Evolutionary conservation across 2,329 filamentous ascomycete species (phyloP).

Genomic region (Fusarium ramigenum): DNA sequence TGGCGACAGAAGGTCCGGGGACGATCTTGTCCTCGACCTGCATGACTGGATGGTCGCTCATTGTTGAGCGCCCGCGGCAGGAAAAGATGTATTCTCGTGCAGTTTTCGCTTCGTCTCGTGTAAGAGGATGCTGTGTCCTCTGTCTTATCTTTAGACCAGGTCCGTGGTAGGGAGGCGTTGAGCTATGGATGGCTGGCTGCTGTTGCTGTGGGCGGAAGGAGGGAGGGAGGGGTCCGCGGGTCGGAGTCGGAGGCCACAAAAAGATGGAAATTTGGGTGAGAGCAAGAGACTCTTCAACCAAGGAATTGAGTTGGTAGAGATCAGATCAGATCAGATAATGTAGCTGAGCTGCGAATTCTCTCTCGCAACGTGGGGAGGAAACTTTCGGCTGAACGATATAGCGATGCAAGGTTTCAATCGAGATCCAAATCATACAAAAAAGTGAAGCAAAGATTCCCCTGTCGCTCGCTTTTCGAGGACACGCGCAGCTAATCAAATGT

Average conservation of each 20-base stretch:
- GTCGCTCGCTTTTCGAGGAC: constrained; percentile 10
- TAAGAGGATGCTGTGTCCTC: constrained; percentile 22
- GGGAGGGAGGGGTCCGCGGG: constrained; percentile 30
- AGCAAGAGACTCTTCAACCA: background rate
- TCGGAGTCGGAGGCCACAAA: constrained; percentile 31
- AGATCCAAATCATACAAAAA: constrained; percentile 13
- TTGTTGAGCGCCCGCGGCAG: constrained; percentile 26
- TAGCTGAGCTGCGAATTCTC: background rate
- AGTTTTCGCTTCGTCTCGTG: constrained; percentile 14
- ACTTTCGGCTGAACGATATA: constrained; percentile 9
- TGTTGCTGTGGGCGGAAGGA: constrained; percentile 6
- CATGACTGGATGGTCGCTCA: constrained; percentile 42
- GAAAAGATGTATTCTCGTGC: constrained; percentile 6
- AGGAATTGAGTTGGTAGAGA: background rate
- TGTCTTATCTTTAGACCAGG: background rate
- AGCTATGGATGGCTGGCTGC: constrained; percentile 26
- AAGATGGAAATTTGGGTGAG: constrained; percentile 10
- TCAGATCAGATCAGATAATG: background rate
- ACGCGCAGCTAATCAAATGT: background rate
- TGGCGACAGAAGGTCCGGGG: constrained; percentile 13
- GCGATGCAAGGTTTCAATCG: constrained; percentile 17
- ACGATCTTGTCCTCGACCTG: constrained; percentile 40
- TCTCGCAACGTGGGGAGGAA: background rate
- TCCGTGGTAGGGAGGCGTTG: constrained; percentile 8
- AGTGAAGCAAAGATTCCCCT: background rate